Evolutionary conservation across 139 green algal genomes (phyloP), one percentile per base, ranked within the genome.

Genomic region (Pseudopediastrum boryanum): DNA sequence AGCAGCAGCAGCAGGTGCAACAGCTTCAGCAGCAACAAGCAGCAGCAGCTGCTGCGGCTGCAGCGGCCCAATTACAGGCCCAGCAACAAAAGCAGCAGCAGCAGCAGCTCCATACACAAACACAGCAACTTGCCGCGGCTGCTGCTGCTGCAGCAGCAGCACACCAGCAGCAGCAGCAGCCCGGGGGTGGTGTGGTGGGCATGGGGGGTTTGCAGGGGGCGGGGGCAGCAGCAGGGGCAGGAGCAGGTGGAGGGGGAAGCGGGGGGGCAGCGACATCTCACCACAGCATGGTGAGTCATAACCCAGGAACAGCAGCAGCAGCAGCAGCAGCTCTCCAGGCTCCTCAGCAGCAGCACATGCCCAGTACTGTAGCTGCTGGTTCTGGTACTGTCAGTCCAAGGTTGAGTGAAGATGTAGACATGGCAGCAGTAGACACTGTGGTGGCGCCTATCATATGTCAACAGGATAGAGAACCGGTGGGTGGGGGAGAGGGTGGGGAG

Each of bases 401-500:
- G 29, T 56, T 27, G 38, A 48, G 36, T 58, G 76, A 66, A 12
- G 89, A 93, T 71, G 85, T 93, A 35, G 89, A 92, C 79, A 93
- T 93, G 89, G 63, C 82, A 2, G 85, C 81, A 65, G 87, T 82
- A 21, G 89, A 92, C 61, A 51, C 2, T 13, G 81, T 87, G 54
- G 78, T 87, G 50, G 68, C 86, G n/a, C 86, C 86, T 29, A 89
- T 91, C 27, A 83, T 88, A 2, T 86, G 87, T 9, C 86, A 91
- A 59, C 88, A 87, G 44, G 83, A 85, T 3, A 82, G 87, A 31
- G 86, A 91, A 46, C 86, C 86, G 52, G 86, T 91, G 79, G 77
- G 86, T 65, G 19, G 16, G 13, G 46, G 46, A 12, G n/a, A n/a
- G n/a, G n/a, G n/a, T n/a, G n/a, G n/a, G n/a, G n/a, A n/a, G n/a